Base-by-base conservation (phyloP, 805 yeast species). In the Ogataea allantospora region DNA sequence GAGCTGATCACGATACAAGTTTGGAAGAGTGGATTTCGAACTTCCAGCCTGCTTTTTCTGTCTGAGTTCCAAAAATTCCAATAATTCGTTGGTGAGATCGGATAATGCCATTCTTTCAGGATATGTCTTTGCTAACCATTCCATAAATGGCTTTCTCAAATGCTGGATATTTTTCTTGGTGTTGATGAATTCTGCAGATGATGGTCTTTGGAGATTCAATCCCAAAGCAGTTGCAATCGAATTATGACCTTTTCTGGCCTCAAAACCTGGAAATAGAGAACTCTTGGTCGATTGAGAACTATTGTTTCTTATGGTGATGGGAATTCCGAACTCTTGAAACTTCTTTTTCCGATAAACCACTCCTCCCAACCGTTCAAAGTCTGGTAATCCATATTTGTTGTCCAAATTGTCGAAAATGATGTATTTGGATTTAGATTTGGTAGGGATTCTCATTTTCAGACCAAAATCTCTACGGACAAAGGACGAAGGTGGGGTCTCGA, bases 381-480 rank as follows among this genome's bases (percentile, higher is more conserved):
- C 83, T 5, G 89, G 83, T 62, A 85, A 68, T 44, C 78, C 75
- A 51, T 77, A 79, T 44, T 70, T 64, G 47, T 80, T 79, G 55
- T 86, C 95, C 10, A 83, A 57, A 39, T 82, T 81, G 50, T 82
- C 80, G 48, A 71, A 70, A 7, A 80, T 77, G 29, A 86, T 67
- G 55, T 76, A 77, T 27, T 80, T 71, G 12, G 77, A 66, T 27
- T 77, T 78, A 30, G 75, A 58, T 49, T 75, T 78, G 25, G 67
- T 66, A 3, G 95, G 95, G 31, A 86, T 63, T 14, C 83, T 67
- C 30, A 80, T 67, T 55, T 86, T 86, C 43, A 86, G 62, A 52
- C 95, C 95, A 71, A 75, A 86, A 60, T 84, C 85, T 44, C 83
- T 80, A 62, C 86, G 69, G 10, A 69, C 57, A 30, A 80, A 73